Evolutionary conservation across 371 early-diverging fungal species (phyloP).

Genomic region (Mortierella sp.): DNA sequence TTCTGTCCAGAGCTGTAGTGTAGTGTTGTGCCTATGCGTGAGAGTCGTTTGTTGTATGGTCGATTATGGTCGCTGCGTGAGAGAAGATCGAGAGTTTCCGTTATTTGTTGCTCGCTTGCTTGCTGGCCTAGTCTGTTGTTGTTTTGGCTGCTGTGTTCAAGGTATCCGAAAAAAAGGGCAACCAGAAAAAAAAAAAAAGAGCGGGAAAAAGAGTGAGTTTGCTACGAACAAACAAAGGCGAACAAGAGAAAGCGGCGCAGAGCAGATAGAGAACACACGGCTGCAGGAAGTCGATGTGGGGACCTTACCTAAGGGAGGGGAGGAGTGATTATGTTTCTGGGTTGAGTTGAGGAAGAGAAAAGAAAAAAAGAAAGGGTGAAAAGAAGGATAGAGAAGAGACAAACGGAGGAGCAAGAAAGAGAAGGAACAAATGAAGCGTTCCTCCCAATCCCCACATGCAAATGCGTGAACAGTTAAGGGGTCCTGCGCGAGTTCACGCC

Average conservation of each 20-base stretch:
- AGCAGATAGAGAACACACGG: neutral
- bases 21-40: neutral
- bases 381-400: neutral
- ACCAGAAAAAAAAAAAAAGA: neutral
- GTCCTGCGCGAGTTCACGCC: neutral
- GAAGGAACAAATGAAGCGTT: neutral
- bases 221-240: neutral
- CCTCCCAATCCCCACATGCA: neutral
- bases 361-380: neutral
- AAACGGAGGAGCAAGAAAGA: neutral
- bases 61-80: neutral
- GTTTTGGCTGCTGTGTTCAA: neutral
- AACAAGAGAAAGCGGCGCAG: neutral
- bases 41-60: neutral
- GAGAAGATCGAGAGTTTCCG: neutral
- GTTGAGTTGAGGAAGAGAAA: neutral
- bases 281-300: no score
- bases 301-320: neutral
- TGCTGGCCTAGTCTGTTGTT: neutral
- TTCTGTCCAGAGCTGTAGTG: no score
- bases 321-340: neutral
- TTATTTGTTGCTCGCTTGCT: neutral
- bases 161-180: neutral
- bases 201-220: constrained; percentile 14
- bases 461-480: neutral